Base-by-base conservation (phyloP, 768 basidiomycete species). In the Lentinus tigrinus region DNA sequence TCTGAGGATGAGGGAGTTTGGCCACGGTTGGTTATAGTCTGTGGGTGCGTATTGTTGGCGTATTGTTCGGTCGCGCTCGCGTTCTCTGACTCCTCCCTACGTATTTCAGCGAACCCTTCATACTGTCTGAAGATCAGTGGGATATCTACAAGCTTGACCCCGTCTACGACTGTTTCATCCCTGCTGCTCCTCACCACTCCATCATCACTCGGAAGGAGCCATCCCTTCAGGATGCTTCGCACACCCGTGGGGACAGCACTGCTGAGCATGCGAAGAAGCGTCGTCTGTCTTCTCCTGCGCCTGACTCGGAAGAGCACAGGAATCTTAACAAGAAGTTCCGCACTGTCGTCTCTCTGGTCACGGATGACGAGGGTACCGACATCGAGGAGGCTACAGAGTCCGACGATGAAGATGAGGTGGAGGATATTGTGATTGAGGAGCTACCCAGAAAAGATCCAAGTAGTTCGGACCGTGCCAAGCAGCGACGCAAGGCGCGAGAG, bases 121-220 rank as follows among this genome's bases (percentile, higher is more conserved):
- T 80, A 57, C 81, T 81, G 67, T 80, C 81, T 19, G 87, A 88
- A 68, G 88, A 92, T 36, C 89, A 91, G 69, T 93, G 91, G 91
- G 91, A 93, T 60, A 85, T 92, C 27, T 87, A 91, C 73, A 92
- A 91, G 67, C 78, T 93, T 8, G 91, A 93, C 66, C 84, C 87
- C 3, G 70, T 72, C n/a, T 92, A 92, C 63, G 80, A 82, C 23
- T 93, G 90, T 66, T 71, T 74, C 56, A 83, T 90, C 9, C 79
- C 61, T 7, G 47, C 57, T 3, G 56, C 56, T 0, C 71, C 72
- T 1, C 52, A 57, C n/a, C 62, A 63, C 10, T 60, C 72, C 17
- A 64, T 63, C 14, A 73, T 76, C 57, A 59, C 60, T 17, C 71
- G 63, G 39, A 63, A 52, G 39, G 56, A 42, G 11, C 39, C 54